Evolutionary conservation across 129 eudicot genomes (phyloP), one percentile per base, ranked within the genome.

Genomic region (Cynara cardunculus): DNA sequence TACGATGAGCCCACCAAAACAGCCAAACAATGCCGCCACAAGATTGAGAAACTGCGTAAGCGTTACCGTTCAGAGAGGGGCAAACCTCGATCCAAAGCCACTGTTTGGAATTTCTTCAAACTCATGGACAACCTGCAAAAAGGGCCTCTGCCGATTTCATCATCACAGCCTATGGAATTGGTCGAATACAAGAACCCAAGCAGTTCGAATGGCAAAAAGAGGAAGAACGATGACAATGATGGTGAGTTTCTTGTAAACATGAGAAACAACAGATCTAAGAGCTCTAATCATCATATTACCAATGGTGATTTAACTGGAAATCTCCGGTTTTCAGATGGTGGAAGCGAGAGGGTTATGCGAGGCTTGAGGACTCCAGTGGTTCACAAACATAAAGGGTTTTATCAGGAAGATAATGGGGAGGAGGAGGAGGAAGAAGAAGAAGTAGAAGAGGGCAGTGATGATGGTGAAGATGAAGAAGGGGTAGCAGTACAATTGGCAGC

Each of bases 21-120:
- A 73, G 78, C 93, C 76, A 91, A 88, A n/a, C 98, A 94, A 59
- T 94, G 98, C 87, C 96, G 98, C 82, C 98, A 94, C 86, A 94
- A 94, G 85, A 92, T 94, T 39, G 98, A 94, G 70, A 94, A 94
- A 75, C 96, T 94, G 67, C 90, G 98, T 25, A 91, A 94, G 69
- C 88, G 98, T 1, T 94, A 94, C 41, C 92, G 98, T 0, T 73
- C 97, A 7, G 98, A 94, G 81, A 69, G 85, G 32, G 85, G 39
- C 10, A 90, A 89, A 25, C 93, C 97, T 11, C 71, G 82, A 37
- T 85, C 94, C 5, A 81, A 76, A 76, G 82, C 88, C 22, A 44
- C 79, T 75, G 81, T 87, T 4, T 94, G 98, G 98, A 89, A 81
- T 68, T 88, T 87, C 30, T 94, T 90, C 74, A 84, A 84, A 27